These are phyloP conservation scores for Suillus paluster DNA, from an alignment of 768 basidiomycete species.

Conservation along the genomic window DNA sequence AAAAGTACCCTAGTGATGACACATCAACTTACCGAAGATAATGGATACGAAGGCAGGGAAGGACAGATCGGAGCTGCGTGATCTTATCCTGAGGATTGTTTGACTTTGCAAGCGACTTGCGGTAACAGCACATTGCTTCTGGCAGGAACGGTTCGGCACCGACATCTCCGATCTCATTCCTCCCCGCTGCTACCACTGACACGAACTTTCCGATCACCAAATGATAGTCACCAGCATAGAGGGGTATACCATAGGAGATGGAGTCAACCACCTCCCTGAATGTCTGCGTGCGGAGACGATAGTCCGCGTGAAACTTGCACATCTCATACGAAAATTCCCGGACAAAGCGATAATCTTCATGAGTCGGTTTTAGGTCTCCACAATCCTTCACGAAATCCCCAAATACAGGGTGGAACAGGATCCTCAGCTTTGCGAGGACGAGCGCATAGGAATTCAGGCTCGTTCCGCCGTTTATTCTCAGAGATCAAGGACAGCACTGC, in stretches of 20 bases:
- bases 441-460: no score
- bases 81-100: no score
- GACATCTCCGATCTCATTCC: constrained; percentile 23
- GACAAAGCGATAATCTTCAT: constrained; percentile 14
- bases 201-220: constrained; percentile 11
- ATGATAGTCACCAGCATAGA: constrained; percentile 8
- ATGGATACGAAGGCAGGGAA: background rate
- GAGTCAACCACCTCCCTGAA: constrained; percentile 17
- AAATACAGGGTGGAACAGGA: constrained; percentile 8
- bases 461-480: no score
- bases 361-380: constrained; percentile 3
- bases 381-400: constrained; percentile 10
- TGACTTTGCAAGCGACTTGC: no score
- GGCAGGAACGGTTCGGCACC: constrained; percentile 28
- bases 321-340: constrained; percentile 21
- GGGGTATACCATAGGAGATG: constrained; percentile 15
- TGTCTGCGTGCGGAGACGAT: no score
- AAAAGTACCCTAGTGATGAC: background rate
- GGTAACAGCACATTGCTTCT: constrained; percentile 24
- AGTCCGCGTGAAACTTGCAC: no score
- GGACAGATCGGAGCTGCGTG: background rate
- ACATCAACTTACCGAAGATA: constrained; percentile 5
- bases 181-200: constrained; percentile 21
- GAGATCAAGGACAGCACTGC: background rate
- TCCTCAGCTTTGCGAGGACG: background rate